Conservation (phyloP, 192 early-diverging fungal genomes). For the Coemansia sp. region DNA sequence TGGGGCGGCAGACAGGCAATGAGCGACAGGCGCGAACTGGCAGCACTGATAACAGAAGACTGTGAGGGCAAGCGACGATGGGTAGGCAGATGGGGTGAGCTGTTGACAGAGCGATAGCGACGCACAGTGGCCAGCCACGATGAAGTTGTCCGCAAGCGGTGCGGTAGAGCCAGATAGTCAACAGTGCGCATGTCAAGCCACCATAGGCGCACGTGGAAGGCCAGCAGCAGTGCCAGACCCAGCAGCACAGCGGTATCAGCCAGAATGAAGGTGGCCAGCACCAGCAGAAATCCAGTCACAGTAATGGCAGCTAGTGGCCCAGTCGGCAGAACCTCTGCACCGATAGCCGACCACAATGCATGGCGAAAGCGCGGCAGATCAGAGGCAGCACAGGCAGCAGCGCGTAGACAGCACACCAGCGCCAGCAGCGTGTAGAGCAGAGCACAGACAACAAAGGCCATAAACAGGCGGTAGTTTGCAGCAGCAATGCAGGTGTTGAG, state of each 20-base stretch:
- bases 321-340: conserved; percentile 1
- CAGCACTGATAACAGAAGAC: conserved; percentile 18
- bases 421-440: conserved; percentile 19
- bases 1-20: conserved; percentile 22
- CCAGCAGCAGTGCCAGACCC: conserved; percentile 36
- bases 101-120: conserved; percentile 29
- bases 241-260: conserved; percentile 19
- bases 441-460: conserved; percentile 25
- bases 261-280: conserved; percentile 29
- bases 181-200: conserved; percentile 37
- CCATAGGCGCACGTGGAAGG: conserved; percentile 40
- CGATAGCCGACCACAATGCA: conserved; percentile 21
- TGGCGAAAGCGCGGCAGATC: conserved; percentile 18
- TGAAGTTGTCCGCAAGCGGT: conserved; percentile 6
- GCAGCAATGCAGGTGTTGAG: conserved; percentile 42
- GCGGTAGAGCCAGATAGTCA: conserved; percentile 29
- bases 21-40: too few relatives aligned
- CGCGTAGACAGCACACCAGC: conserved; percentile 25
- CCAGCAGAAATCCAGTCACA: conserved; percentile 15
- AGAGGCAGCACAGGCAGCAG: conserved; percentile 12
- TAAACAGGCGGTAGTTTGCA: conserved; percentile 35
- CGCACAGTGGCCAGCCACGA: conserved; percentile 19
- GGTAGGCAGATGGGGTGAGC: conserved; percentile 8
- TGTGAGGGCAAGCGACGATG: conserved; percentile 21
- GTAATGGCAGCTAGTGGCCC: not conserved